These are phyloP conservation scores for Leishmania amazonensis DNA, from an alignment of 208 protist genomes.

Conservation along the genomic window DNA sequence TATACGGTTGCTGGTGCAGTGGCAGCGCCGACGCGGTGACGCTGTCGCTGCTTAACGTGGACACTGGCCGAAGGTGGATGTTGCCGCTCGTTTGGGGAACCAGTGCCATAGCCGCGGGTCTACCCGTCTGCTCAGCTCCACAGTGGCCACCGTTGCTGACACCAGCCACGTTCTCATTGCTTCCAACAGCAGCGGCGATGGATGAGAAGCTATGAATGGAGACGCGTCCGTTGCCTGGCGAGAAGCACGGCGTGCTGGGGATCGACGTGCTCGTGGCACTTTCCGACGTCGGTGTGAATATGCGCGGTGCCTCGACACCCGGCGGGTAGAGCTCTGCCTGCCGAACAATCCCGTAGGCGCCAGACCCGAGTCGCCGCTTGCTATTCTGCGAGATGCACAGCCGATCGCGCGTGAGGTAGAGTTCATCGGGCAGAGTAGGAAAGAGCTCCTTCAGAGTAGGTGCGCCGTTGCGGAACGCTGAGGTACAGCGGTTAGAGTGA, in stretches of 20 bases:
- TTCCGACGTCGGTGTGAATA: conserved; percentile 23
- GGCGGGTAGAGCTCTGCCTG: conserved; percentile 66
- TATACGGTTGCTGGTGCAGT: conserved; percentile 58
- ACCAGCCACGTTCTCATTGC: background rate
- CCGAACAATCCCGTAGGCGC: conserved; percentile 64
- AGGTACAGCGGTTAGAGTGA: conserved; percentile 18
- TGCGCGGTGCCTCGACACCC: conserved; percentile 20
- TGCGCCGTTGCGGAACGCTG: conserved; percentile 12
- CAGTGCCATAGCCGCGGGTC: background rate
- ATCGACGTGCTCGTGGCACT: conserved; percentile 6
- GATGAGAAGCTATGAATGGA: conserved; percentile 8
- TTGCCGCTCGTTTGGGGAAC: background rate
- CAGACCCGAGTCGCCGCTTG: conserved; percentile 40
- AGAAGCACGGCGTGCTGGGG: conserved; percentile 9
- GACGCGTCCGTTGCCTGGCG: conserved; percentile 4
- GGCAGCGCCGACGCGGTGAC: conserved; percentile 12
- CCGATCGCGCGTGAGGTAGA: conserved; percentile 52
- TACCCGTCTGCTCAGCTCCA: background rate
- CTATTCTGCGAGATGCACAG: conserved; percentile 32
- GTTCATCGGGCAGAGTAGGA: conserved; percentile 40
- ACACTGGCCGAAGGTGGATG: background rate
- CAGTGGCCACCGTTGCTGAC: background rate
- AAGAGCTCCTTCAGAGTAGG: conserved; percentile 47
- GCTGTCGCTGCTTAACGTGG: conserved; percentile 2
- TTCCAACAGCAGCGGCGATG: conserved; percentile 10